Conservation (phyloP, 768 basidiomycete species). For the Aureoboletus auriporus region DNA sequence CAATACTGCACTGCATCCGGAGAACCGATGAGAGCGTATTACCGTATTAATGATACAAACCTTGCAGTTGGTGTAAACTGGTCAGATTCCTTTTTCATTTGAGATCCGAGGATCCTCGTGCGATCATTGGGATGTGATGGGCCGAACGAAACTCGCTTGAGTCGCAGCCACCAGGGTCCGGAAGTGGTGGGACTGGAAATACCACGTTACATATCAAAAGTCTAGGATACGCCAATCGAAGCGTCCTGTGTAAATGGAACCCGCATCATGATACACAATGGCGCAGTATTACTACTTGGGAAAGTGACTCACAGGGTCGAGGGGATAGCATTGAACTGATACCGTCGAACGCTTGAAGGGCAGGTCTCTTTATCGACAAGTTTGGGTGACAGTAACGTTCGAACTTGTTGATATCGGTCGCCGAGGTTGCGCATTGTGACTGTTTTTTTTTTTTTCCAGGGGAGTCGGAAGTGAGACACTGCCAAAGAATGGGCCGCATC, state of each 20-base stretch:
- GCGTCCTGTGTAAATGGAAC: conserved; percentile 7
- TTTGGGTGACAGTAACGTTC: too few species aligned
- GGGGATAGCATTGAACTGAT: conserved; percentile 2
- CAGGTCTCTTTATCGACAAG: too few species aligned
- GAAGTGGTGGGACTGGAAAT: neutral
- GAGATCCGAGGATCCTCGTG: neutral
- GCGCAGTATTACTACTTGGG: neutral
- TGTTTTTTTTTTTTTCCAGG: too few species aligned
- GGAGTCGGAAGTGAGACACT: neutral
- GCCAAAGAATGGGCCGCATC: neutral
- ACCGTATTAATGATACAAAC: neutral
- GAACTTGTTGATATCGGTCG: too few species aligned
- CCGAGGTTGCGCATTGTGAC: too few species aligned
- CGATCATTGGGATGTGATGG: neutral
- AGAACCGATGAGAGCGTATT: neutral
- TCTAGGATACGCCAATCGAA: neutral
- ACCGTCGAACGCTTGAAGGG: neutral
- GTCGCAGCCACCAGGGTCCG: too few species aligned
- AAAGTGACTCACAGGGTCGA: conserved; percentile 6
- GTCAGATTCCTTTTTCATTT: neutral
- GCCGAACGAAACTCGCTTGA: neutral
- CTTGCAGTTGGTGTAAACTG: too few species aligned
- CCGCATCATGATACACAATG: too few species aligned
- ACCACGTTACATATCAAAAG: neutral
- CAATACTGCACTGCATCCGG: neutral